These are phyloP conservation scores for Penicillium expansum DNA, from an alignment of 2,329 filamentous ascomycete genomes.

Conservation along the genomic window DNA sequence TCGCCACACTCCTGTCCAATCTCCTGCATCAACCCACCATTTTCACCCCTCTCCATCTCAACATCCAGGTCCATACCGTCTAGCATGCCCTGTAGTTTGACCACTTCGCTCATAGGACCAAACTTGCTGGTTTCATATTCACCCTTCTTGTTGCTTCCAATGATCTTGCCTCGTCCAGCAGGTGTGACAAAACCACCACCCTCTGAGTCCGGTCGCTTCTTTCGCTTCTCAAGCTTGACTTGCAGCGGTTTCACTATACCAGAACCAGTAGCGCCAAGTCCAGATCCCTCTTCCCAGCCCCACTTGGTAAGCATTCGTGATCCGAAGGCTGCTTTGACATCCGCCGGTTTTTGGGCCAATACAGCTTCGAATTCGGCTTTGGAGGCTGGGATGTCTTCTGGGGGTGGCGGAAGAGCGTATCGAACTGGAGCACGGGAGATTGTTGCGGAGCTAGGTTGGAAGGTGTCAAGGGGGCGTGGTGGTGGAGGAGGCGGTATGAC, in stretches of 20 bases:
- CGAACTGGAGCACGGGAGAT: constrained; percentile 77
- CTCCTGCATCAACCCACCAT: constrained; percentile 74
- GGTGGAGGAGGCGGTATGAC: constrained; percentile 29
- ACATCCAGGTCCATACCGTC: constrained; percentile 75
- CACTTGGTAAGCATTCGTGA: constrained; percentile 89
- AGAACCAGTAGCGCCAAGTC: constrained; percentile 75
- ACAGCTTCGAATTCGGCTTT: constrained; percentile 53
- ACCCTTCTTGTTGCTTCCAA: constrained; percentile 66
- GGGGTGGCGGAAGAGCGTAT: constrained; percentile 59
- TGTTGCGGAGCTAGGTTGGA: constrained; percentile 50
- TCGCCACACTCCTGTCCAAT: constrained; percentile 91
- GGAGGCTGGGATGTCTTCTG: constrained; percentile 52
- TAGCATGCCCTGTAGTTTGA: constrained; percentile 81
- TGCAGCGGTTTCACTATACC: constrained; percentile 83
- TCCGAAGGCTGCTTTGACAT: constrained; percentile 74
- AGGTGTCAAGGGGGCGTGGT: constrained; percentile 39
- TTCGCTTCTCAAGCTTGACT: constrained; percentile 81
- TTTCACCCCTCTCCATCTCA: constrained; percentile 67
- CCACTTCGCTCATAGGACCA: constrained; percentile 74
- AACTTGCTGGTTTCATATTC: constrained; percentile 55
- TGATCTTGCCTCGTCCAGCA: constrained; percentile 70
- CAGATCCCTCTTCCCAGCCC: constrained; percentile 85
- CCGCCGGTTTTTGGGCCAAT: constrained; percentile 38
- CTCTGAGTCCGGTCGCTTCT: constrained; percentile 73
- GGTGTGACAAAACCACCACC: constrained; percentile 74